Conservation (phyloP, 2,329 filamentous ascomycete genomes). For the Fusarium sp. region DNA sequence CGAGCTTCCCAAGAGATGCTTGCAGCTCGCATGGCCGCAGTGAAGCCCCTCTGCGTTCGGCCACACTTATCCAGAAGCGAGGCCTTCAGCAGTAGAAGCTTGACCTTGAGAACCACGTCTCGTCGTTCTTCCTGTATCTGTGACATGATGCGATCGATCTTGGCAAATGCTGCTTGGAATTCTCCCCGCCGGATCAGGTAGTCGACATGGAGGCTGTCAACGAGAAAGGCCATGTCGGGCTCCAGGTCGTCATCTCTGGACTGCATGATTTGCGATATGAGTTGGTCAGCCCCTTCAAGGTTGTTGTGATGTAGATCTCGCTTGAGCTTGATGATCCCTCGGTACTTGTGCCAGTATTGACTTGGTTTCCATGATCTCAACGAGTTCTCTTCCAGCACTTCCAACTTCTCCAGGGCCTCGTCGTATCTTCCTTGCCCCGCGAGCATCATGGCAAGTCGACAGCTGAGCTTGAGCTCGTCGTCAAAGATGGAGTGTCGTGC, state of each 20-base stretch:
- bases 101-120: constrained; percentile 74
- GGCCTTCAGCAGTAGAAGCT: constrained; percentile 79
- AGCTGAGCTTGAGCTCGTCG: constrained; percentile 80
- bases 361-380: constrained; percentile 81
- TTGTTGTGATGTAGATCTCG: constrained; percentile 69
- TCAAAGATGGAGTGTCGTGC: constrained; percentile 70
- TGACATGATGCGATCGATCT: constrained; percentile 59
- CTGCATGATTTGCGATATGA: constrained; percentile 65
- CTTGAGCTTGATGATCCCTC: constrained; percentile 73
- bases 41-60: constrained; percentile 80
- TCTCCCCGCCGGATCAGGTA: constrained; percentile 62
- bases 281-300: constrained; percentile 61
- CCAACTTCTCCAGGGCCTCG: constrained; percentile 64
- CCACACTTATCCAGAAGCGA: constrained; percentile 75
- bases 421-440: constrained; percentile 77
- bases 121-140: constrained; percentile 58
- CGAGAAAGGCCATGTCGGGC: constrained; percentile 62
- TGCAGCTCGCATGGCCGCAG: constrained; percentile 79
- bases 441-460: constrained; percentile 72
- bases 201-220: constrained; percentile 66
- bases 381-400: constrained; percentile 65
- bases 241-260: constrained; percentile 63
- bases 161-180: constrained; percentile 59
- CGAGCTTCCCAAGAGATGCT: constrained; percentile 78
- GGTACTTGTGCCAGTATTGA: constrained; percentile 77